Conservation (phyloP, 1,139 yeast species). For the Zygosaccharomyces sapae region DNA sequence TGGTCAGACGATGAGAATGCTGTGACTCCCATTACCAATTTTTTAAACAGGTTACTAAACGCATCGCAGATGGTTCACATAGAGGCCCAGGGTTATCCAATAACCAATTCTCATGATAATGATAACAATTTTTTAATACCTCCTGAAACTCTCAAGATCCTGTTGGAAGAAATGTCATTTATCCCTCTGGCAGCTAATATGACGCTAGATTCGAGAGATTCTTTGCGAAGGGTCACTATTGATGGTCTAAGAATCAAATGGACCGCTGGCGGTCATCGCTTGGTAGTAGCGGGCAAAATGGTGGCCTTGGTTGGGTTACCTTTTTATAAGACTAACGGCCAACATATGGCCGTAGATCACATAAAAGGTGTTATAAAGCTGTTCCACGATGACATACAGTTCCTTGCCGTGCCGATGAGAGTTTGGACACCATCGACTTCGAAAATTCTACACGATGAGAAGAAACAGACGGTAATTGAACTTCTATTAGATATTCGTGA, state of each 20-base stretch:
- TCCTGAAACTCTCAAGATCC: constrained; percentile 16
- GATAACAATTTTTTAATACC: constrained; percentile 15
- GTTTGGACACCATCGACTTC: constrained; percentile 40
- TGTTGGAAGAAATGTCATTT: constrained; percentile 17
- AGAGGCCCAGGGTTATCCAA: constrained; percentile 26
- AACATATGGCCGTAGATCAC: constrained; percentile 26
- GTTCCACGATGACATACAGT: constrained; percentile 34
- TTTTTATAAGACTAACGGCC: constrained; percentile 26
- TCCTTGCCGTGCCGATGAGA: constrained; percentile 36
- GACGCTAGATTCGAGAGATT: constrained; percentile 22
- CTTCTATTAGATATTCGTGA: constrained; percentile 35
- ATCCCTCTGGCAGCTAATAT: constrained; percentile 25
- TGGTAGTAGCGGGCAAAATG: constrained; percentile 37
- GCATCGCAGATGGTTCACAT: constrained; percentile 27
- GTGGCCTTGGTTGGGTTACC: constrained; percentile 33
- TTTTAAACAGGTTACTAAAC: constrained; percentile 34
- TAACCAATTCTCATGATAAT: constrained; percentile 12
- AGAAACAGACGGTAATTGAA: constrained; percentile 18
- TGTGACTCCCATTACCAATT: constrained; percentile 36
- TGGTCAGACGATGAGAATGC: constrained; percentile 29
- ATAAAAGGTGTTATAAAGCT: constrained; percentile 38
- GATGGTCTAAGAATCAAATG: constrained; percentile 35
- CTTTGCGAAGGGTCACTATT: constrained; percentile 36
- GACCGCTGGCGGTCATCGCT: constrained; percentile 25
- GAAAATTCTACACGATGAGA: constrained; percentile 22